phyloP scores from a whole-genome alignment of 176 grass and related monocot genomes.

The Triticum urartu region DNA sequence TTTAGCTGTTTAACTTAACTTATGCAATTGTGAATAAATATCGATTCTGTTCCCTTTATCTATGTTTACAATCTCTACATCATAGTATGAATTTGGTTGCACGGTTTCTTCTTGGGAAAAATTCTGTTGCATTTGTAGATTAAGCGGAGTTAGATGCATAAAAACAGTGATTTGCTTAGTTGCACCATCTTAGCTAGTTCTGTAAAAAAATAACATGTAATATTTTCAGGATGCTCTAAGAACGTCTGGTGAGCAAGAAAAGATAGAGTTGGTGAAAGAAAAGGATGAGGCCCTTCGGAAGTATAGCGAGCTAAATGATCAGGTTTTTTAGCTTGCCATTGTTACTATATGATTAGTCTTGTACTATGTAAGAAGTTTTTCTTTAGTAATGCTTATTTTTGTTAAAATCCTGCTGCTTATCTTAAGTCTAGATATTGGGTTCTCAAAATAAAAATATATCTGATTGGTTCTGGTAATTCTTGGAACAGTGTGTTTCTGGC shows the following conservation, averaged over 20 bases:
- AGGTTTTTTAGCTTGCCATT: slow-evolving; percentile 50
- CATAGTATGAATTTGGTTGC: not conserved
- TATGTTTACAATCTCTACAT: not conserved
- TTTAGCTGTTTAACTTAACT: slow-evolving; percentile 5
- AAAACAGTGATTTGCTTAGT: not conserved
- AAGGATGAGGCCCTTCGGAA: slow-evolving; percentile 71
- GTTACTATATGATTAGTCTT: not conserved
- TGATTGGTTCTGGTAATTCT: not conserved
- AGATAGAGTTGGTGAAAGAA: slow-evolving; percentile 56
- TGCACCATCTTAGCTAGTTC: slow-evolving; percentile 1
- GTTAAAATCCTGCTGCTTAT: slow-evolving; percentile 10
- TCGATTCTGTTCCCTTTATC: not conserved
- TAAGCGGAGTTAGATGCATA: not conserved
- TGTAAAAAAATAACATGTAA: not conserved
- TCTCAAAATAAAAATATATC: not conserved
- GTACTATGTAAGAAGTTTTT: not conserved
- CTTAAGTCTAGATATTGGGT: not conserved
- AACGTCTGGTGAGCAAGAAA: slow-evolving; percentile 74
- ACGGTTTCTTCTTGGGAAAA: not conserved
- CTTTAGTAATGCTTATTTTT: not conserved
- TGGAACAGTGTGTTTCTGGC: not conserved
- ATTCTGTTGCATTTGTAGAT: not conserved
- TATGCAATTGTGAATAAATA: not conserved
- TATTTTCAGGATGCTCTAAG: slow-evolving; percentile 59
- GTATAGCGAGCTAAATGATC: slow-evolving; percentile 89